A percentile compares a stretch with the other conserved stretches of the same genome.
Conservation (phyloP, 768 basidiomycete species). For the Clitopilus hobsonii region DNA sequence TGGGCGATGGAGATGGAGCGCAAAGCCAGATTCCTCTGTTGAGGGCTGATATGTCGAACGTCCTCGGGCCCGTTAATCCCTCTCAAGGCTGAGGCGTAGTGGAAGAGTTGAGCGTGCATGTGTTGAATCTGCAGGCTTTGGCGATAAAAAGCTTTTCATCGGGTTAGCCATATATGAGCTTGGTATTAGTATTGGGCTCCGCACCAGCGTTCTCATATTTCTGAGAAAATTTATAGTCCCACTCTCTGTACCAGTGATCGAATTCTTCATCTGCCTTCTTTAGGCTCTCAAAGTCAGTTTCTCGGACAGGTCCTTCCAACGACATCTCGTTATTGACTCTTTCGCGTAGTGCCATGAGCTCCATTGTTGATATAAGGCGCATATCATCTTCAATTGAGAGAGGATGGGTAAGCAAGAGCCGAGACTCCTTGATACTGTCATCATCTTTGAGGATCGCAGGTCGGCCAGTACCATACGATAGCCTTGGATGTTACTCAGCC, state of each 20-base stretch:
- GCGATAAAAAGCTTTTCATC: conserved; percentile 73
- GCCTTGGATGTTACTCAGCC: conserved; percentile 34
- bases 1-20: conserved; percentile 81
- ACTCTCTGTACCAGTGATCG: conserved; percentile 72
- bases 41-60: conserved; percentile 74
- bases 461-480: conserved; percentile 93
- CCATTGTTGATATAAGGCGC: conserved; percentile 91
- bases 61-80: conserved; percentile 85
- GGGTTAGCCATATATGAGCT: background rate
- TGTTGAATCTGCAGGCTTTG: conserved; percentile 87
- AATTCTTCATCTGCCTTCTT: conserved; percentile 76
- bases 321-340: conserved; percentile 78
- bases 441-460: conserved; percentile 92
- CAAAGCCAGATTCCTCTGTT: conserved; percentile 76
- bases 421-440: conserved; percentile 81
- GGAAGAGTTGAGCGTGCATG: conserved; percentile 79
- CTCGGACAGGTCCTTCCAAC: conserved; percentile 69
- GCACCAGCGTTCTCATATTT: conserved; percentile 80
- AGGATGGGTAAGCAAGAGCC: conserved; percentile 79
- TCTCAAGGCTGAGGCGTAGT: conserved; percentile 77
- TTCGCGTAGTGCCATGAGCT: conserved; percentile 87
- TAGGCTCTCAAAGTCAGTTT: conserved; percentile 67
- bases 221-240: conserved; percentile 77
- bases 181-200: conserved; percentile 9
- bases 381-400: conserved; percentile 90